Conservation (phyloP, 2,329 filamentous ascomycete genomes). For the Colletotrichum destructivum region DNA sequence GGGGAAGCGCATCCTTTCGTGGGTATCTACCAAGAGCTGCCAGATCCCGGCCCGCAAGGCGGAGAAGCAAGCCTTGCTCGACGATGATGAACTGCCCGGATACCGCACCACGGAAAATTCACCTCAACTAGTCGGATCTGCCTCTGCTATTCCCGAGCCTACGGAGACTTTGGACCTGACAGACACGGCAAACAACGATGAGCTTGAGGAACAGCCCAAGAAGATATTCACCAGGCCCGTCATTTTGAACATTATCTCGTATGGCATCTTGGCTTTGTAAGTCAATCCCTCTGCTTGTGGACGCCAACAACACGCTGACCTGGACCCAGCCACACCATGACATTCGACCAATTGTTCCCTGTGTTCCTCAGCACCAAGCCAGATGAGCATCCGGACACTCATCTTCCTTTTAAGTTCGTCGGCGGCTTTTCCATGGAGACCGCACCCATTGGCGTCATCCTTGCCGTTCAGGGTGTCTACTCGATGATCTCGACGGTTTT, state of each 20-base stretch:
- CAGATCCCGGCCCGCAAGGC: conserved; percentile 55
- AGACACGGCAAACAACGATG: conserved; percentile 18
- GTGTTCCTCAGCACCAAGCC: conserved; percentile 85
- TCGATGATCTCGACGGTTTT: conserved; percentile 90
- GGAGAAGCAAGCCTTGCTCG: conserved; percentile 76
- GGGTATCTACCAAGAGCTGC: conserved; percentile 57
- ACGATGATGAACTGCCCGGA: conserved; percentile 75
- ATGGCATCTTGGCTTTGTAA: conserved; percentile 95
- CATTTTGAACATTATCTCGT: conserved; percentile 88
- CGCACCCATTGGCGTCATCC: conserved; percentile 87
- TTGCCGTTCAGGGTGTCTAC: conserved; percentile 90
- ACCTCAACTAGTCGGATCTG: conserved; percentile 60
- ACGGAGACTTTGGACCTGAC: conserved; percentile 55
- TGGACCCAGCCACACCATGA: conserved; percentile 87
- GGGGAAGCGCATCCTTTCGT: conserved; percentile 77
- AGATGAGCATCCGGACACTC: conserved; percentile 56
- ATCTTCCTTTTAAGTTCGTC: conserved; percentile 88
- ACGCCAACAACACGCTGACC: conserved; percentile 40
- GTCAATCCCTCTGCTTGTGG: conserved; percentile 56
- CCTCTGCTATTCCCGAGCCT: conserved; percentile 47
- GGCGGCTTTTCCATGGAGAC: conserved; percentile 89
- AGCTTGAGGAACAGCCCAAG: conserved; percentile 13
- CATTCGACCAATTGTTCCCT: conserved; percentile 93
- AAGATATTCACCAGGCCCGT: conserved; percentile 88
- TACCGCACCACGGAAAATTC: conserved; percentile 76